phyloP scores from a whole-genome alignment of 140 eudicot species.

The Stevia rebaudiana region DNA sequence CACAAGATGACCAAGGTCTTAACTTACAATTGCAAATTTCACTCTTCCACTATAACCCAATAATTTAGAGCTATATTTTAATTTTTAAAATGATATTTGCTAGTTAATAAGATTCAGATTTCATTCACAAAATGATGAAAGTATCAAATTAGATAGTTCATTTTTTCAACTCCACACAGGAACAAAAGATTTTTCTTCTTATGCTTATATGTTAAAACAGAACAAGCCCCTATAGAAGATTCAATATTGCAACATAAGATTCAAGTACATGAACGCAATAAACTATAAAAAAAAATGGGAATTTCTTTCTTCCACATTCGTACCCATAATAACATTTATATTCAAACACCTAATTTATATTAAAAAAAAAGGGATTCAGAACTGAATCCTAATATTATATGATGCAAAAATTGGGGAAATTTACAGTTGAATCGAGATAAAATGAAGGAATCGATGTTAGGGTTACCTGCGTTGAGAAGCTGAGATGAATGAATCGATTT shows the following conservation, averaged over 20 bases:
- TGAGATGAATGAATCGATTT: constrained; percentile 59
- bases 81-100: not conserved
- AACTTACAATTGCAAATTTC: not conserved
- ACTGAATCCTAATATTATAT: not conserved
- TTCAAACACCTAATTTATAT: not conserved
- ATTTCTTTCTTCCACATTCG: not conserved
- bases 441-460: not conserved
- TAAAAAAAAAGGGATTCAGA: no score
- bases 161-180: not conserved
- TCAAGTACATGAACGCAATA: not conserved
- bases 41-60: not conserved
- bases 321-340: not conserved
- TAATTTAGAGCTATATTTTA: not conserved
- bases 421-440: not conserved
- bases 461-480: constrained; percentile 68
- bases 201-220: not conserved
- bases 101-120: not conserved
- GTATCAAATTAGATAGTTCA: not conserved
- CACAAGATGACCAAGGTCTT: not conserved
- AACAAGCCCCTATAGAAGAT: not conserved
- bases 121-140: not conserved
- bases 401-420: not conserved
- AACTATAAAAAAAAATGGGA: not conserved
- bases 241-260: not conserved
- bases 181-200: not conserved